phyloP scores from a whole-genome alignment of 139 green algal species.

The Nannochloris sp. region DNA sequence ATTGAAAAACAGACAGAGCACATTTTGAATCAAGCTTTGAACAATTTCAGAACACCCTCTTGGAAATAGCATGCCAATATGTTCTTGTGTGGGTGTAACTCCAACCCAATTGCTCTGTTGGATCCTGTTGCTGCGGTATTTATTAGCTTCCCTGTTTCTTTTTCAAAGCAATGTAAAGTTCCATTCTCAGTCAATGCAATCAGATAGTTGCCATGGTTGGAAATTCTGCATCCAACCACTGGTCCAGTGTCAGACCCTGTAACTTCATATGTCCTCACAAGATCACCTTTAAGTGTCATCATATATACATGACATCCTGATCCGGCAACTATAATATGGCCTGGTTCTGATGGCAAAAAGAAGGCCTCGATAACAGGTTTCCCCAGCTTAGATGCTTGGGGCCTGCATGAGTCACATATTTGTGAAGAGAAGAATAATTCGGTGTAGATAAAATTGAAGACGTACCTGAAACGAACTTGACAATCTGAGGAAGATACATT shows the following conservation, averaged over 20 bases:
- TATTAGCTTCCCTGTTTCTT: conserved; percentile 66
- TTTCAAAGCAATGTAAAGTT: conserved; percentile 70
- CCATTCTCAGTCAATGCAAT: conserved; percentile 84
- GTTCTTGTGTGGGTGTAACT: conserved; percentile 89
- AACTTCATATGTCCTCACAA: conserved; percentile 32
- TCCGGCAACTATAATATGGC: conserved; percentile 84
- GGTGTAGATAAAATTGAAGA: no score
- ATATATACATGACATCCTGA: conserved; percentile 64
- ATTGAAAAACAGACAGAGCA: conserved; percentile 1
- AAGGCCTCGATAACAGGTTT: conserved; percentile 59
- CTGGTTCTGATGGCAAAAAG: conserved; percentile 66
- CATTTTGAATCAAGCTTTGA: conserved; percentile 33
- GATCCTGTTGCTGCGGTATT: conserved; percentile 74
- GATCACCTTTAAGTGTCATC: conserved; percentile 72
- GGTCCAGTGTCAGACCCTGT: conserved; percentile 3
- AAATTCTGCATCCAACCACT: conserved; percentile 32
- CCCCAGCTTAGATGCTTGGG: conserved; percentile 34
- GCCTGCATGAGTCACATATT: not conserved
- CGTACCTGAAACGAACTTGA: not conserved
- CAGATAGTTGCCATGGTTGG: conserved; percentile 76
- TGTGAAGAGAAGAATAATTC: no score
- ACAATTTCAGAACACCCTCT: conserved; percentile 77
- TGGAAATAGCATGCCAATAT: conserved; percentile 77
- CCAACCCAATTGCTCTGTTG: conserved; percentile 78
- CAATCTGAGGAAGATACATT: conserved; percentile 85